Evolutionary conservation across 176 grass and related monocot species (phyloP), one percentile per base, ranked within the genome.

Genomic region (Areca catechu): DNA sequence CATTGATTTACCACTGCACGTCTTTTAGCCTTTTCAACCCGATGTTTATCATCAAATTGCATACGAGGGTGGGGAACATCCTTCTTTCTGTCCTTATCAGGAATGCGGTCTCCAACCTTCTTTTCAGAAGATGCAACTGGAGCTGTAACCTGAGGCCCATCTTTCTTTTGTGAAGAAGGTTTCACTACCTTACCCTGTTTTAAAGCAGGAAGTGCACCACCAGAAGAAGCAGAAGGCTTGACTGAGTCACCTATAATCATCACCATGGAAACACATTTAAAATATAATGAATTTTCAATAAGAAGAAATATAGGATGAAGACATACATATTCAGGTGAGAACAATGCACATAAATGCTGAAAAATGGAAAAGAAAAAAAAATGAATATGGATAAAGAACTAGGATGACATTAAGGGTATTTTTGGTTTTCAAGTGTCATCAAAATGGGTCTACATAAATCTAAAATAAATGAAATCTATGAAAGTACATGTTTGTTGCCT

Each of bases 21-120:
- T 28, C 62, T 84, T 62, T 82, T 95, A 48, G 71, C 63, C 71
- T 89, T 95, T 20, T 66, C 84, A 48, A 88, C 78, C 27, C 67
- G 62, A 15, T 74, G 68, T 62, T 53, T 51, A 76, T 88, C 78
- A 79, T 88, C 89, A 60, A 85, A 79, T 54, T 95, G 89, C 75
- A 95, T 88, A 23, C 71, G 54, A 53, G 84, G 78, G 28, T 81
- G 77, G 54, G 71, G 74, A 24, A 56, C 56, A 54, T 82, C 81
- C 66, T 88, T 85, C 51, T 85, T 88, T 22, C 75, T 69, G 27
- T 78, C 80, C 61, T 74, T 88, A 17, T 82, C 84, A 51, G 47
- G 61, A 19, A 23, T 66, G 3, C 24, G 62, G 49, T 78, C 71
- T 9, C 50, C 24, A 29, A 28, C 25, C 67, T 79, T 94, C 63